Base-by-base conservation (phyloP, 306 rosid species). In the Neltuma alba region DNA sequence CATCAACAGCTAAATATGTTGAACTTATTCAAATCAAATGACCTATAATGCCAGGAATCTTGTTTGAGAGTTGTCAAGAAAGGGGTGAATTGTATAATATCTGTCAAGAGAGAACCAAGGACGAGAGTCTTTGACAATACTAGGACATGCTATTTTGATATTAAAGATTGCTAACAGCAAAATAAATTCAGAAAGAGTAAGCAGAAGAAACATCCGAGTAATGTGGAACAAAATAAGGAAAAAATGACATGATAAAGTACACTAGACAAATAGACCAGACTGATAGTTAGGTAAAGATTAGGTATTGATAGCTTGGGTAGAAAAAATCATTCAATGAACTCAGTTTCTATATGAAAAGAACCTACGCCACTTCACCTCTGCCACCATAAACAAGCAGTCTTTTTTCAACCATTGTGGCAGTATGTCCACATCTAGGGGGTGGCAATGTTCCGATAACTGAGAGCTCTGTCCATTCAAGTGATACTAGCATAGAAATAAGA, bases 391-490 rank as follows among this genome's bases (percentile, higher is more conserved):
- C 94, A 79, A 95, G 93, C 86, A 95, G 70, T 79, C 98, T 86
- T 66, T 91, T 95, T 86, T 95, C 99, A 27, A 92, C 89, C 97
- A 95, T 95, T 50, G 92, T 92, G 77, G 97, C 98, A 14, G 88
- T 83, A 84, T 92, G 99, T 76, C 98, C 99, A 66, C 98, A 95
- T 88, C 99, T 91, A 77, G 99, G 96, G 1, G 95, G 94, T 54
- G 99, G 99, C 85, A 90, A 62, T 41, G 97, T 81, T 80, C 96
- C 98, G 76, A 93, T 72, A 71, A 90, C 90, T 14, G 96, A 81
- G 68, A 95, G 92, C 85, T 92, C 99, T 82, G 58, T 91, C 99
- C 99, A 95, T 78, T 95, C 99, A 16, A 92, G 94, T 25, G 98
- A 95, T 70, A 91, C 99, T 95, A 81, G 47, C 23, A 54, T 72